Evolutionary conservation across 2,329 filamentous ascomycete genomes (phyloP), one percentile per base, ranked within the genome.

Genomic region (Nothopassalora personata): DNA sequence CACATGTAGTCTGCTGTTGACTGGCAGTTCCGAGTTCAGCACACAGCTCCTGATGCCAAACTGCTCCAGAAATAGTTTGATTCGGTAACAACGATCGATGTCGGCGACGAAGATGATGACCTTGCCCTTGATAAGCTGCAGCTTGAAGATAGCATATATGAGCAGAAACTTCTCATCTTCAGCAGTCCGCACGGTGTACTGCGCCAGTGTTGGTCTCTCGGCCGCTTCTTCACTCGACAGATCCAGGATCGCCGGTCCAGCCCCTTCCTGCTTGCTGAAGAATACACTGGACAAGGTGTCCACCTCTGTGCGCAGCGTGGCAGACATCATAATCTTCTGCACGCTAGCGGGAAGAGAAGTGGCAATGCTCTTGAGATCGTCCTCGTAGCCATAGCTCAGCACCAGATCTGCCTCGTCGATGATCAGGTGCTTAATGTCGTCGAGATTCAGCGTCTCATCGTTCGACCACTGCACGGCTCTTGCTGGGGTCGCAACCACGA

Each of bases 111-210:
- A 91, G 50, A 91, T 83, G 53, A 91, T 88, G 59, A 88, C 89
- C 74, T 97, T 97, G 64, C 94, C 94, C 73, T 93, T 96, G 71
- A 99, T 88, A 54, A 97, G 79, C 72, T 94, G 89, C 11, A 97
- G 82, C 78, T 96, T 96, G 79, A 97, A 96, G 71, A 97, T 93
- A 60, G 96, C 89, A 70, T 96, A 97, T 18, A 88, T 86, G 47
- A 99, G 77, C 39, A 99, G 77, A 70, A 97, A 99, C 72, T 99
- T 99, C 69, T 97, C 94, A 66, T 97, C 93, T 75, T 99, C 94
- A n/a, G 85, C 90, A 66, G 91, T 96, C 82, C 87, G 91, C 64
- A 97, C 89, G 31, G 92, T 86, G 70, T 91, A 96, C 76, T 97
- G 94, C 56, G 86, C 90, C 30, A 97, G 82, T 4, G 86, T 87